These are phyloP conservation scores for Protostelium mycophagum DNA, from an alignment of 78 protist species.

Conservation along the genomic window DNA sequence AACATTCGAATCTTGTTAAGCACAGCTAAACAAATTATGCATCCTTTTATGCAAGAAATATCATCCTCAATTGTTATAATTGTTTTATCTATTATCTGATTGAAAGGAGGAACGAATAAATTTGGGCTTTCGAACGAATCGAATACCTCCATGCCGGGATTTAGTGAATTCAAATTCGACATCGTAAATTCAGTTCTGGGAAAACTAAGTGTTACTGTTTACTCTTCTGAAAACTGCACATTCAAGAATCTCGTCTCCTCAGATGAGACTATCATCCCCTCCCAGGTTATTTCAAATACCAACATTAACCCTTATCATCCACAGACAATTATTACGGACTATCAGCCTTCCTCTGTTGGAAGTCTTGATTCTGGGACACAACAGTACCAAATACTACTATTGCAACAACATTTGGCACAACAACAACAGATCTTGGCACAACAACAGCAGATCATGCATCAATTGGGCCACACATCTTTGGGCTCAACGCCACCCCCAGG, in stretches of 20 bases:
- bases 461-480: not conserved
- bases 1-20: not conserved
- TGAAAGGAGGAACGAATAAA: not conserved
- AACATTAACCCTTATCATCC: not conserved
- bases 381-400: not conserved
- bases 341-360: not conserved
- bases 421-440: not conserved
- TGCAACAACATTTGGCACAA: not conserved
- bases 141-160: not conserved
- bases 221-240: not conserved
- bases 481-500: not conserved
- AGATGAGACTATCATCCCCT: not conserved
- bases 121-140: not conserved
- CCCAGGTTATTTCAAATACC: not conserved
- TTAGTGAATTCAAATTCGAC: not conserved
- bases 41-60: too few species aligned
- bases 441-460: not conserved
- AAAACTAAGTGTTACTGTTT: not conserved
- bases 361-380: not conserved
- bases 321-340: not conserved
- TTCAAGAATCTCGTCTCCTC: not conserved
- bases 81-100: too few species aligned
- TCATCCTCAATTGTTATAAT: too few species aligned
- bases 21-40: not conserved
- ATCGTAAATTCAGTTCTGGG: not conserved